A percentile compares a stretch with the other conserved stretches of the same genome.
These are phyloP conservation scores for Taxillus chinensis DNA, from an alignment of 164 flowering plant genomes.

Conservation along the genomic window DNA sequence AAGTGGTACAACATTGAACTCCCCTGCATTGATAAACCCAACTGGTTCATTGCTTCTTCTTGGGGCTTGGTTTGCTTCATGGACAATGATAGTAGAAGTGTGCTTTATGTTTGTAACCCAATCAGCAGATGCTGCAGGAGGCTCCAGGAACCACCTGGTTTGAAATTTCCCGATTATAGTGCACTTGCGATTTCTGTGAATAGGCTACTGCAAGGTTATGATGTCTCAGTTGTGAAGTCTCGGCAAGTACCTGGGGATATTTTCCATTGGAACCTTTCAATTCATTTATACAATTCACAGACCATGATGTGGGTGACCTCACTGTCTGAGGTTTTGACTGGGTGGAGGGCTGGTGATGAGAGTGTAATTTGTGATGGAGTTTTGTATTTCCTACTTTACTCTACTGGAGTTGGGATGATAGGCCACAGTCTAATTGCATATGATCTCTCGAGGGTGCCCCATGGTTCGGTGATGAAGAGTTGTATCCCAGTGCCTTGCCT, in stretches of 20 bases:
- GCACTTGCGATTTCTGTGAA: constrained; percentile 64
- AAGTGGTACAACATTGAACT: constrained; percentile 84
- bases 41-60: constrained; percentile 69
- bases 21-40: constrained; percentile 53
- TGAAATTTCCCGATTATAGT: constrained; percentile 61
- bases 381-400: constrained; percentile 68
- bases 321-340: constrained; percentile 51
- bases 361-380: constrained; percentile 73
- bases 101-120: constrained; percentile 70
- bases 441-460: constrained; percentile 41
- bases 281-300: constrained; percentile 60
- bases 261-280: constrained; percentile 75
- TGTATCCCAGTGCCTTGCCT: constrained; percentile 72
- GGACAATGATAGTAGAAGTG: constrained; percentile 59
- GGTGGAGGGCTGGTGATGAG: constrained; percentile 96
- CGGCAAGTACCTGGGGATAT: constrained; percentile 75
- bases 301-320: constrained; percentile 56
- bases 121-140: constrained; percentile 42
- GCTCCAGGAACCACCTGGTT: constrained; percentile 55
- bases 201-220: constrained; percentile 34
- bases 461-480: constrained; percentile 36
- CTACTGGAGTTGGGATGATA: constrained; percentile 47
- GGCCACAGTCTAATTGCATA: constrained; percentile 66
- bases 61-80: constrained; percentile 79
- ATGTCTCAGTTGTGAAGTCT: constrained; percentile 58